Evolutionary conservation across 148 eudicot species (phyloP), one percentile per base, ranked within the genome.

Genomic region (Suaeda aralocaspica): DNA sequence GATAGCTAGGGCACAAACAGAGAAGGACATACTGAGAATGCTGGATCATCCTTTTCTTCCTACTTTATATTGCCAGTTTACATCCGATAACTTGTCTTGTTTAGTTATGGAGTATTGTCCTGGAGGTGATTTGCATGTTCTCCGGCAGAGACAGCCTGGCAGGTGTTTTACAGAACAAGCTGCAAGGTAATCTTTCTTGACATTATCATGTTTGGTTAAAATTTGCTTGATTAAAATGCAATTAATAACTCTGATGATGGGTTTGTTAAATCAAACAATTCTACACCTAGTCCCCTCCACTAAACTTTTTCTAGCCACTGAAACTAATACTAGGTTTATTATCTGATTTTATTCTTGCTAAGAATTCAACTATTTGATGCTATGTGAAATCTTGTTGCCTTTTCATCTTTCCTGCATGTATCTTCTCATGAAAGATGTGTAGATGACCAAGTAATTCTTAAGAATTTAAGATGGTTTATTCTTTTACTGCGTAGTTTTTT

Each of bases 81-180:
- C 87, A 7, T 91, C 98, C 1, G 97, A 94, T 65, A 91, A 94
- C 69, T 59, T 94, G 22, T 94, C 96, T 6, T 94, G 98, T 75
- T 81, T 94, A 63, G 96, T 90, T 65, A 92, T 92, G 98, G 98
- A 92, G 87, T 92, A 86, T 73, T 92, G 98, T 72, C 98, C 98
- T 1, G 94, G 98, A 66, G 98, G 98, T 58, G 98, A 92, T 79
- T 59, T 92, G 59, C 98, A 92, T 67, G 98, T 94, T 46, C 91
- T 94, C 24, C 79, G 98, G 22, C 98, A 93, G 76, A 85, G 81
- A 84, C 98, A 93, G 73, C 85, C 88, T 66, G 95, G 91, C 56
- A 80, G 92, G 80, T 88, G 83, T 74, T 93, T 93, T 81, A 76
- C 86, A 19, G 98, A 93, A 78, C 92, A 88, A 74, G 95, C 95